A percentile compares a stretch with the other conserved stretches of the same genome.
Conservation (phyloP, 331 rosid genomes). For the Phaseolus coccineus region DNA sequence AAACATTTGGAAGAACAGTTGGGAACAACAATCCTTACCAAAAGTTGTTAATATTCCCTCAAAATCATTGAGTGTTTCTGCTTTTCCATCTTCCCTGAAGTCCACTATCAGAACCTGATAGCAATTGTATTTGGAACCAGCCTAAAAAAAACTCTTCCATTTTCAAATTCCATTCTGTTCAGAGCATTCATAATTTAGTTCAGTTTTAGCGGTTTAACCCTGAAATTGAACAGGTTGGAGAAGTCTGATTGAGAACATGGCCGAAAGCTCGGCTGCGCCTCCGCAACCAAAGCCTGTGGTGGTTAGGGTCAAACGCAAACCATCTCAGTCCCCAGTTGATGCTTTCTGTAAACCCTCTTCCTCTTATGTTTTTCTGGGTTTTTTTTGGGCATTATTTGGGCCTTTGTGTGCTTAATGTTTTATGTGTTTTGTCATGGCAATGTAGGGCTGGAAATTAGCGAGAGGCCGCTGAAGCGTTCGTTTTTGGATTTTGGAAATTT, state of each 20-base stretch:
- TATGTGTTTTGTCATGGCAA: background rate
- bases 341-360: constrained; percentile 69
- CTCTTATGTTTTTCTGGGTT: background rate
- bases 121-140: no score
- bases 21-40: no score
- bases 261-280: constrained; percentile 60
- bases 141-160: no score
- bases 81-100: no score
- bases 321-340: constrained; percentile 68
- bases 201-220: background rate
- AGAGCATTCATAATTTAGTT: background rate
- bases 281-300: constrained; percentile 65
- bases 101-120: no score
- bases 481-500: constrained; percentile 73
- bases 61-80: no score
- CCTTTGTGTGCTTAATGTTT: background rate
- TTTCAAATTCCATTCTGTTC: no score
- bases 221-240: background rate
- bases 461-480: constrained; percentile 81
- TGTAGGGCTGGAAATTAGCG: constrained; percentile 88
- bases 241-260: constrained; percentile 23
- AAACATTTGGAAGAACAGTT: no score
- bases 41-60: no score
- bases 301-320: constrained; percentile 90
- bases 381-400: background rate